phyloP scores from a whole-genome alignment of 106 monocot species.

The Dendrobium catenatum region DNA sequence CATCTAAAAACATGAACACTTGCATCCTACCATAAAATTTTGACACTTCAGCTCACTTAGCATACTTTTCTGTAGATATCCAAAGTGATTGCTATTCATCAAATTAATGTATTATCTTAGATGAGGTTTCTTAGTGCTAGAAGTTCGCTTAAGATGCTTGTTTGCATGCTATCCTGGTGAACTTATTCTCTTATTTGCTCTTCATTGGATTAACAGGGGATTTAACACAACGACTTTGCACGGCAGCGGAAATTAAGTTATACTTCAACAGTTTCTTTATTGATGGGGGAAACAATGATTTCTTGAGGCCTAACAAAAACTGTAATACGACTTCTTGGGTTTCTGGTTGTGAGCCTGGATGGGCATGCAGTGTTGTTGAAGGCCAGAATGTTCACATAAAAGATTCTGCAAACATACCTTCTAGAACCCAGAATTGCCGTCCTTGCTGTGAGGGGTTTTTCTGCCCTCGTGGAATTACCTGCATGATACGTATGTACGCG shows the following conservation, averaged over 20 bases:
- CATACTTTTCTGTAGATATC: no score
- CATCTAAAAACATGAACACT: no score
- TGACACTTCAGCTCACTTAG: no score
- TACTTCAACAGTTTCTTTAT: slow-evolving; percentile 37
- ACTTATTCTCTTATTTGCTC: not conserved
- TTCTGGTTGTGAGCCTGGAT: slow-evolving; percentile 70
- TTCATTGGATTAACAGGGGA: slow-evolving; percentile 25
- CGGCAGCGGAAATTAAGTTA: slow-evolving; percentile 30
- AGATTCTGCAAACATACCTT: slow-evolving; percentile 13
- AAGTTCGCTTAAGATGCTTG: not conserved
- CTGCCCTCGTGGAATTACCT: slow-evolving; percentile 66
- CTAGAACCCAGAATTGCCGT: slow-evolving; percentile 26
- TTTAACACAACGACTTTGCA: slow-evolving; percentile 32
- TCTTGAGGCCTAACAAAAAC: slow-evolving; percentile 42
- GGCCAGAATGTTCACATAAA: slow-evolving; percentile 13
- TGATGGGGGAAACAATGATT: slow-evolving; percentile 10
- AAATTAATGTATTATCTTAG: no score
- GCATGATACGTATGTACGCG: slow-evolving; percentile 65
- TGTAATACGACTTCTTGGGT: slow-evolving; percentile 57
- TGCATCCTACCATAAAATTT: no score
- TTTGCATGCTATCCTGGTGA: not conserved
- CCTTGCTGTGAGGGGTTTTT: slow-evolving; percentile 71
- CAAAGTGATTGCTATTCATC: no score
- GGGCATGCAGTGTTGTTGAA: slow-evolving; percentile 40
- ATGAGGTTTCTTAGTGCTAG: no score